Evolutionary conservation across 345 rosid genomes (phyloP), one percentile per base, ranked within the genome.

Genomic region (Salix arbutifolia): DNA sequence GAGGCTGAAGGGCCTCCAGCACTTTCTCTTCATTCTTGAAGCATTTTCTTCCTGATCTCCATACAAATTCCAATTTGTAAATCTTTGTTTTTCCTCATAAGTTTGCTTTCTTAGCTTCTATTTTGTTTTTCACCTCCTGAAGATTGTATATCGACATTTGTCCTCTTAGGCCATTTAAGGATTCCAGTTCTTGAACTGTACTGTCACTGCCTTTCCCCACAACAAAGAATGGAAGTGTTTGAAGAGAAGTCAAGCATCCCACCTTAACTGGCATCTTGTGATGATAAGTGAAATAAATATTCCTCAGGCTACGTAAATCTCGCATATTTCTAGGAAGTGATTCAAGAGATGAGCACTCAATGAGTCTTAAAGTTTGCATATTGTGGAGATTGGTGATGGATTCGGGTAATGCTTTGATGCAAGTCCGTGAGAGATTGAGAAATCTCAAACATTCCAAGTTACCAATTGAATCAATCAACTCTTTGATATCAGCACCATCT

Each of bases 1-100:
- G 82, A 78, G 77, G 82, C 18, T 56, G 23, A 17, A 82, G 73
- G 18, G 74, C 73, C 50, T 80, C 77, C 12, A 80, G 18, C 7
- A 80, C 83, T 52, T 66, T 77, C 44, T 64, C 67, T n/a, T 66
- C 69, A 12, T 80, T 65, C 23, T 14, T 13, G 2, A 17, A 23
- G 4, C 35, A 25, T 3, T 14, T 28, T 35, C 65, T 60, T 31
- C 1, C 10, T 0, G 8, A 1, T 26, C 13, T 16, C 26, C 26
- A 76, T 0, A 3, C 10, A 25, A 64, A 65, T 30, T 23, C n/a
- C 68, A 14, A 1, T 3, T 14, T 70, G 21, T 19, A 18, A n/a
- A 80, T 30, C 6, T 61, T 33, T 3, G 31, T 13, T 61, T 73
- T 61, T 33, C 4, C 17, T 3, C 17, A 14, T 25, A 73, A 33